Base-by-base conservation (phyloP, 805 yeast species). In the Schwanniomyces sp. region DNA sequence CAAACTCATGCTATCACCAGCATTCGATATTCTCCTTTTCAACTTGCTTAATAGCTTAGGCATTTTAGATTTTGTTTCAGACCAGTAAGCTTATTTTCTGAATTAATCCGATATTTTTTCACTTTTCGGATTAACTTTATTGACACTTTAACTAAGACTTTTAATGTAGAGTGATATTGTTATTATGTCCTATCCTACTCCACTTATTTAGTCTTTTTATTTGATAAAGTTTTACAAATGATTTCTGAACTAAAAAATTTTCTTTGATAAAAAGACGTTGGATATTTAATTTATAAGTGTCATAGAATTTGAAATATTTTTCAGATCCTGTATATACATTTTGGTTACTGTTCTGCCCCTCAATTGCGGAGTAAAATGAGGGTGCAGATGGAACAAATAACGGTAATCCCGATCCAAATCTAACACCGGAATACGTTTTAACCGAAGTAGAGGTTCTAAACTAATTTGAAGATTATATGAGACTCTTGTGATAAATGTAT, bases 1-100 rank as follows among this genome's bases (percentile, higher is more conserved):
- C 7, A 43, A 25, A 16, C 47, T 43, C 50, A 47, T 47, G 25
- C 37, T 37, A 28, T 46, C 49, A 17, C 45, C 48, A 7, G 48
- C 38, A 17, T 42, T 26, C 3, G 49, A 38, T 11, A 42, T 14
- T 26, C 40, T 40, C 26, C 44, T 39, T 27, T 38, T 24, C 21
- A 47, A 40, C 41, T 40, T 43, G 10, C 18, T 37, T 24, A 37
- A 37, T 5, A 37, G 40, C 5, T 21, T 37, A 10, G 16, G 27
- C 40, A 37, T 37, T 5, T 9, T 32, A 16, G 24, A 21, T 21
- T 21, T 4, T 21, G 5, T 21, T 21, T 4, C 3, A 5, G 24
- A 5, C 24, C 24, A 32, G 21, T 14, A 12, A 7, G 21, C 36
- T 32, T n/a, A n/a, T n/a, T 7, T 14, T 32, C 14, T 32, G 8